Percentiles rank a stretch among this genome's conserved stretches.
Conservation (phyloP, 2,329 filamentous ascomycete genomes). For the Colletotrichum falcatum region DNA sequence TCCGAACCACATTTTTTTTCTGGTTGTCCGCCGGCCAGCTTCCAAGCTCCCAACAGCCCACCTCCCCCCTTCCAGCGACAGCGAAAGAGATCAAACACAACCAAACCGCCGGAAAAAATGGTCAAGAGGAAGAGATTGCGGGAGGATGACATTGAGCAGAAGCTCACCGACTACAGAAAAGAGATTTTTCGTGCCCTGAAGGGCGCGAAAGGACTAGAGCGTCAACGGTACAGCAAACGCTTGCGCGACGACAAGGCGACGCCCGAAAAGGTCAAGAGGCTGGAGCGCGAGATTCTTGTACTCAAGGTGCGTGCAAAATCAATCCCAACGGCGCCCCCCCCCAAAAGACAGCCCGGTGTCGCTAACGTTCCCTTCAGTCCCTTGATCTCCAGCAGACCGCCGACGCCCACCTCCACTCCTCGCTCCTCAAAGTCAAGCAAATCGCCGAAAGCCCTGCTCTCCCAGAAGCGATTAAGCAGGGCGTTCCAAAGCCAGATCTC, state of each 20-base stretch:
- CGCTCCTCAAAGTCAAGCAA: constrained; percentile 65
- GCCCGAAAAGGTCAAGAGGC: constrained; percentile 65
- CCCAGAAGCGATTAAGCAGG: constrained; percentile 60
- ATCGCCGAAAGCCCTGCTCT: constrained; percentile 64
- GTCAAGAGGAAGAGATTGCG: constrained; percentile 67
- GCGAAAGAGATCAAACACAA: not conserved
- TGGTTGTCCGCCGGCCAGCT: constrained; percentile 7
- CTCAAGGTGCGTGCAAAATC: constrained; percentile 58
- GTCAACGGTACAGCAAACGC: constrained; percentile 78
- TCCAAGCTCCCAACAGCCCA: not conserved
- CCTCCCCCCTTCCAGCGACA: not conserved
- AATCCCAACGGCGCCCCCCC: too few relatives aligned
- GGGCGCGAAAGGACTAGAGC: constrained; percentile 79
- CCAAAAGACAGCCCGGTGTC: not conserved
- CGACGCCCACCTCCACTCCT: constrained; percentile 66
- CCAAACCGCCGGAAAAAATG: constrained; percentile 53
- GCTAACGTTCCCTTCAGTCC: constrained; percentile 52
- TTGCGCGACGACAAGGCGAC: constrained; percentile 60
- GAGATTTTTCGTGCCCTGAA: constrained; percentile 77
- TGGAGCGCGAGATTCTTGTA: constrained; percentile 71
- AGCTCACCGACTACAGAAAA: constrained; percentile 67
- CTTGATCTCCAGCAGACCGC: constrained; percentile 70
- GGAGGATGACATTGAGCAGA: constrained; percentile 60
- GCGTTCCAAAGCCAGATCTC: constrained; percentile 62
- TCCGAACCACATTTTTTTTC: constrained; percentile 38